phyloP scores from a whole-genome alignment of 129 eudicot genomes.

The Calendula officinalis region DNA sequence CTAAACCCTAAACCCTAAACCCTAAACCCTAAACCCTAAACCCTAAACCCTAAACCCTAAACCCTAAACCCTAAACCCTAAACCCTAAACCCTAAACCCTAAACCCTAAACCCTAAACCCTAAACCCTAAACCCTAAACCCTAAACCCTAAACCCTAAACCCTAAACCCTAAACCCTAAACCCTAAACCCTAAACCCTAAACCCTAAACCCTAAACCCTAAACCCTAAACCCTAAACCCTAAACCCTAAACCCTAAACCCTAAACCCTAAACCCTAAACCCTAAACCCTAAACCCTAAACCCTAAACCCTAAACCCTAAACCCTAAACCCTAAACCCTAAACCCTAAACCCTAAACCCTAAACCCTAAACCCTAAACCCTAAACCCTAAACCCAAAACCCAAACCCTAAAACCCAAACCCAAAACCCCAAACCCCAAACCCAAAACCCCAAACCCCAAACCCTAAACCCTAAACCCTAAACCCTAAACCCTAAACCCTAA shows the following conservation, averaged over 20 bases:
- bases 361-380: conserved; percentile 19
- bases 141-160: conserved; percentile 16
- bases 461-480: too few relatives aligned
- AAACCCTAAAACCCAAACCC: conserved; percentile 23
- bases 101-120: conserved; percentile 21
- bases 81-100: conserved; percentile 16
- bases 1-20: not conserved
- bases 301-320: conserved; percentile 11
- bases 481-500: too few relatives aligned
- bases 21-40: not conserved
- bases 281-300: conserved; percentile 8
- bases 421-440: conserved; percentile 23
- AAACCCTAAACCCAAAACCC: conserved; percentile 7
- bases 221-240: conserved; percentile 2
- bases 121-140: conserved; percentile 9
- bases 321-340: conserved; percentile 17
- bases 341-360: conserved; percentile 14
- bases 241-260: conserved; percentile 3
- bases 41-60: conserved; percentile 8
- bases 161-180: not conserved
- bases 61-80: conserved; percentile 12
- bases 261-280: conserved; percentile 10
- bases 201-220: conserved; percentile 6
- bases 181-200: conserved; percentile 12
- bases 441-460: conserved; percentile 21